A percentile compares a stretch with the other conserved stretches of the same genome.
These are phyloP conservation scores for Capsella bursapastoris DNA, from an alignment of 345 rosid species.

Conservation along the genomic window DNA sequence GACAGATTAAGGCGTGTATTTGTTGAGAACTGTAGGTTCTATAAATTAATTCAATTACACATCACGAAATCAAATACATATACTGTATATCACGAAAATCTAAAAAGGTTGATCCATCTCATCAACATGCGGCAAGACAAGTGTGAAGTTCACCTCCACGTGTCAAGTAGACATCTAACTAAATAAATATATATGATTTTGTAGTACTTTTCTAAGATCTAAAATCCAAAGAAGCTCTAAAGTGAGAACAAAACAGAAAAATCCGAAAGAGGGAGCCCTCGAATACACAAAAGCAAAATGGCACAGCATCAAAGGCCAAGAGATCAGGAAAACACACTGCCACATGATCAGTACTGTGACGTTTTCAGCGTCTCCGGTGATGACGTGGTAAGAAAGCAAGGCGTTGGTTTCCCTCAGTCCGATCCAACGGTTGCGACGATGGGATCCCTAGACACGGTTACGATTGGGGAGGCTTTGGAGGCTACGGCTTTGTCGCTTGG, in stretches of 20 bases:
- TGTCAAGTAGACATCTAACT: slow-evolving; percentile 18
- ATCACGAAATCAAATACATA: too few relatives aligned
- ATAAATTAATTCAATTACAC: too few relatives aligned
- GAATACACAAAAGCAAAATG: slow-evolving; percentile 14
- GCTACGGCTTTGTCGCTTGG: slow-evolving; percentile 51
- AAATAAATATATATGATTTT: background rate
- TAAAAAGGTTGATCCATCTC: background rate
- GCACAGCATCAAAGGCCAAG: slow-evolving; percentile 13
- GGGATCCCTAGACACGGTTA: slow-evolving; percentile 39
- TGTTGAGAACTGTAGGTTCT: too few relatives aligned
- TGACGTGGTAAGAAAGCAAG: slow-evolving; percentile 31
- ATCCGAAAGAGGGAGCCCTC: background rate
- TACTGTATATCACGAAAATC: background rate
- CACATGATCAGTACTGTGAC: slow-evolving; percentile 44
- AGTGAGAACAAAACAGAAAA: background rate
- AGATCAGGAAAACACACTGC: slow-evolving; percentile 15
- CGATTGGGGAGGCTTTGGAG: slow-evolving; percentile 66
- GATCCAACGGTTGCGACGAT: slow-evolving; percentile 26
- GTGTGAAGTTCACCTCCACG: slow-evolving; percentile 13
- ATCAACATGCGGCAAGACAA: background rate
- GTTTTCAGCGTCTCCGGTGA: slow-evolving; percentile 50
- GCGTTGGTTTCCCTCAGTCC: slow-evolving; percentile 36
- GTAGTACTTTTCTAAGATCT: slow-evolving; percentile 24
- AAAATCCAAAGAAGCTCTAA: background rate
- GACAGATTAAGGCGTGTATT: too few relatives aligned